Base-by-base conservation (phyloP, 441 rosid species). In the Aquilaria agallochum region DNA sequence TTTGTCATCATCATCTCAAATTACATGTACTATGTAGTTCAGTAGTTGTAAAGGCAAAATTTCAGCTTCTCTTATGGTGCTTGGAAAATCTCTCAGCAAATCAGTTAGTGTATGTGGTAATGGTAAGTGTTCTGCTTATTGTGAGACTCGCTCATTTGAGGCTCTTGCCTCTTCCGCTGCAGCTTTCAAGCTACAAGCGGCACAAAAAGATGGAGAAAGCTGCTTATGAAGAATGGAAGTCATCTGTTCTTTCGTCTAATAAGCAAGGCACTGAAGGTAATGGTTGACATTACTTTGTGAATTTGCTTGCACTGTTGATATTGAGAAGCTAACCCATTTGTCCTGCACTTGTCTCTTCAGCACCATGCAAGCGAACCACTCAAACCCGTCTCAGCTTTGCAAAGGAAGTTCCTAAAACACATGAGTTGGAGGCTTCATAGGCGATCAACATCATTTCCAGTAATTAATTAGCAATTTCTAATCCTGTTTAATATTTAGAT, bases 161-260 rank as follows among this genome's bases (percentile, higher is more conserved):
- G 8, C 53, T 20, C 27, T 20, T 20, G 27, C 27, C 58, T 63
- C 62, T 11, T 76, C 58, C 61, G 62, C 11, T 76, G 67, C 85
- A 88, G 97, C 68, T 74, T 57, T 82, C 95, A 30, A 74, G 91
- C 68, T 74, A 82, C 79, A 88, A 88, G 73, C 78, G 77, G 76
- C 85, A 77, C 3, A 90, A 88, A 70, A 79, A 72, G 67, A 74
- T 31, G 68, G 92, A 82, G 65, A 84, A 82, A 68, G 75, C 57
- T 58, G 84, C 68, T 58, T 90, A 88, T 57, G 88, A 85, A 58
- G 83, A 90, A 14, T 90, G 97, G 92, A 93, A 93, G 68, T 80
- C 97, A 1, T 67, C 84, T 5, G 89, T 93, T 11, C 60, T 87
- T 6, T 62, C 82, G 60, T 79, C 93, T 1, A 83, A 83, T 50